Conservation (phyloP, 2,329 filamentous ascomycete genomes). For the Colletotrichum sojae region DNA sequence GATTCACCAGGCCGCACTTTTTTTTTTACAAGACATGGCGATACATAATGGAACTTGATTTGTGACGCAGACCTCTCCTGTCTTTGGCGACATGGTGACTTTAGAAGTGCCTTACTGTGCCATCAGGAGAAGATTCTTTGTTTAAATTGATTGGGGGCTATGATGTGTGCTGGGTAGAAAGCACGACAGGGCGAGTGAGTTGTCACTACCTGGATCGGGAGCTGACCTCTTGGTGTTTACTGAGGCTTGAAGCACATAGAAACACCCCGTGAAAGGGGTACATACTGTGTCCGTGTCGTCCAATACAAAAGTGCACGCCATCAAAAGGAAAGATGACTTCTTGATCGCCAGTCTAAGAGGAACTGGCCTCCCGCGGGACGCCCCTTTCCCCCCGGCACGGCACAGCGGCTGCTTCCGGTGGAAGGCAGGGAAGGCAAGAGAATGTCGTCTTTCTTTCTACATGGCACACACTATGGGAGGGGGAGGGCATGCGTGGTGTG, state of each 20-base stretch:
- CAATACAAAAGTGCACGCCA: not conserved
- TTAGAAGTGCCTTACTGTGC: not conserved
- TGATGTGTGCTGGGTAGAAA: not conserved
- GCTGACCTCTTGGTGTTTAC: slow-evolving; percentile 1
- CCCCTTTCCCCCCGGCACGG: not conserved
- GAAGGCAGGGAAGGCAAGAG: not conserved
- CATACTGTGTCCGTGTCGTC: not conserved
- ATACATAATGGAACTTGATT: slow-evolving; percentile 15
- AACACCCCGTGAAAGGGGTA: slow-evolving; percentile 2
- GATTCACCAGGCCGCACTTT: not conserved
- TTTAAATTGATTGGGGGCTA: slow-evolving; percentile 3
- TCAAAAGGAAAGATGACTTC: slow-evolving; percentile 1
- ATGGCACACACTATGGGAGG: not conserved
- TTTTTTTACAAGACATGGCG: slow-evolving; percentile 18
- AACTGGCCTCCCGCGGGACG: not conserved
- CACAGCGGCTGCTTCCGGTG: not conserved
- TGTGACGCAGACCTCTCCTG: slow-evolving; percentile 15
- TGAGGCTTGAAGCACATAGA: slow-evolving; percentile 6
- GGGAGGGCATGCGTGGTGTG: too few species aligned
- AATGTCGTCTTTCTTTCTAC: not conserved
- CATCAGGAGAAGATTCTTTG: slow-evolving; percentile 6
- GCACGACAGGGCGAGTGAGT: not conserved
- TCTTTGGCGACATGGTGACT: slow-evolving; percentile 21
- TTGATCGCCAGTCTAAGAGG: not conserved
- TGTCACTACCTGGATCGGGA: not conserved